Conservation (phyloP, 2,329 filamentous ascomycete genomes). For the Colletotrichum lini region DNA sequence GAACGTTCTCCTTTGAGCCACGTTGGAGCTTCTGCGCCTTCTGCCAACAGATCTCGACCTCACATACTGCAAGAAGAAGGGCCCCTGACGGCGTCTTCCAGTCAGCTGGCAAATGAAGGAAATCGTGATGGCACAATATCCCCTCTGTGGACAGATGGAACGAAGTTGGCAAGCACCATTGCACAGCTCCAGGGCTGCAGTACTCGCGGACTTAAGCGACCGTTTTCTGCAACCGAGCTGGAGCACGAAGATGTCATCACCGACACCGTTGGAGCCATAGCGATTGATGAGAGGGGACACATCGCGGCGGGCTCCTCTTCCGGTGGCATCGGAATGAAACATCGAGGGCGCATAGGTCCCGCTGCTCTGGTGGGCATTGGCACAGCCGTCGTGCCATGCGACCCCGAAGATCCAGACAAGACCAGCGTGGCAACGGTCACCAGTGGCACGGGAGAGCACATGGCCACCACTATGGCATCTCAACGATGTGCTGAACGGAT, state of each 20-base stretch:
- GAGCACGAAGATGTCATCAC: slow-evolving; percentile 76
- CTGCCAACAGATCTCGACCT: slow-evolving; percentile 27
- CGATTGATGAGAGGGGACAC: slow-evolving; percentile 85
- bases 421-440: slow-evolving; percentile 87
- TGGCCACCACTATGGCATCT: slow-evolving; percentile 95
- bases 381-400: slow-evolving; percentile 86
- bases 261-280: slow-evolving; percentile 96
- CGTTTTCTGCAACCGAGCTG: slow-evolving; percentile 44
- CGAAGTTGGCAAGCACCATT: slow-evolving; percentile 31
- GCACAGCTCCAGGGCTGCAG: slow-evolving; percentile 37
- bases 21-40: slow-evolving; percentile 42
- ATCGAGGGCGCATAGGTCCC: slow-evolving; percentile 89
- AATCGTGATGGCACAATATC: slow-evolving; percentile 41
- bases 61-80: slow-evolving; percentile 14
- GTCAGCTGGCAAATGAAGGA: slow-evolving; percentile 29
- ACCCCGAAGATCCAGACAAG: slow-evolving; percentile 77
- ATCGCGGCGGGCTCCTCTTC: slow-evolving; percentile 97
- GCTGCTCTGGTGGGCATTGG: slow-evolving; percentile 94
- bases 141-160: slow-evolving; percentile 33
- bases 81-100: not conserved
- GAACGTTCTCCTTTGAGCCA: slow-evolving; percentile 49
- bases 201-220: slow-evolving; percentile 55
- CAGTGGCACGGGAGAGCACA: slow-evolving; percentile 97
- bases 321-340: slow-evolving; percentile 98
- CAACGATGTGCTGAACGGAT: slow-evolving; percentile 88